Percentiles rank a stretch among this genome's conserved stretches.
Evolutionary conservation across 257 asterid species (phyloP).

Genomic region (Capsicum chinense): DNA sequence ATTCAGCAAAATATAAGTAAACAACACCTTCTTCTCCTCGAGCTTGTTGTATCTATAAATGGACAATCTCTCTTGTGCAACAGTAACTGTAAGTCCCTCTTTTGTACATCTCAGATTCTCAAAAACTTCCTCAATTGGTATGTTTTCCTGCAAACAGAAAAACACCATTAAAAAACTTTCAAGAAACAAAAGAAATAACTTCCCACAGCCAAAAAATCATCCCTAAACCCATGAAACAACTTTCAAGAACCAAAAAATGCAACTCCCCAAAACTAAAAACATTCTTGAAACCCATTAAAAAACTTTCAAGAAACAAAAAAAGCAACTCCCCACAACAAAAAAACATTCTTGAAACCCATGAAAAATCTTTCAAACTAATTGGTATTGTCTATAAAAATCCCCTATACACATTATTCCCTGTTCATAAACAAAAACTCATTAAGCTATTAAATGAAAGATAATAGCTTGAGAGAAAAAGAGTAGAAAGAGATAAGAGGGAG

Average conservation of each 20-base stretch:
- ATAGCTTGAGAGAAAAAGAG: too few relatives aligned
- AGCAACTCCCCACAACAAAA: too few relatives aligned
- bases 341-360: background rate
- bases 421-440: too few relatives aligned
- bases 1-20: background rate
- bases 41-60: constrained; percentile 96
- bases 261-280: too few relatives aligned
- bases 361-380: constrained; percentile 29
- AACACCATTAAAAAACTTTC: constrained; percentile 29
- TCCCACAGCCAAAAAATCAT: constrained; percentile 16
- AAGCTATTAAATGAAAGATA: too few relatives aligned
- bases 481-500: too few relatives aligned
- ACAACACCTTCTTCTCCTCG: constrained; percentile 87
- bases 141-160: constrained; percentile 72
- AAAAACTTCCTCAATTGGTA: constrained; percentile 92
- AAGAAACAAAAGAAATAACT: background rate
- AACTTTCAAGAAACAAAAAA: too few relatives aligned
- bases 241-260: too few relatives aligned
- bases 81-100: constrained; percentile 77
- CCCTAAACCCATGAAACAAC: background rate
- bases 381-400: too few relatives aligned
- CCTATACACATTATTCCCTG: too few relatives aligned
- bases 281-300: too few relatives aligned
- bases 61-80: constrained; percentile 87
- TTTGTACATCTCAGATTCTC: constrained; percentile 95